Evolutionary conservation across 2,329 filamentous ascomycete genomes (phyloP).

Genomic region (Cladosporium sp.): DNA sequence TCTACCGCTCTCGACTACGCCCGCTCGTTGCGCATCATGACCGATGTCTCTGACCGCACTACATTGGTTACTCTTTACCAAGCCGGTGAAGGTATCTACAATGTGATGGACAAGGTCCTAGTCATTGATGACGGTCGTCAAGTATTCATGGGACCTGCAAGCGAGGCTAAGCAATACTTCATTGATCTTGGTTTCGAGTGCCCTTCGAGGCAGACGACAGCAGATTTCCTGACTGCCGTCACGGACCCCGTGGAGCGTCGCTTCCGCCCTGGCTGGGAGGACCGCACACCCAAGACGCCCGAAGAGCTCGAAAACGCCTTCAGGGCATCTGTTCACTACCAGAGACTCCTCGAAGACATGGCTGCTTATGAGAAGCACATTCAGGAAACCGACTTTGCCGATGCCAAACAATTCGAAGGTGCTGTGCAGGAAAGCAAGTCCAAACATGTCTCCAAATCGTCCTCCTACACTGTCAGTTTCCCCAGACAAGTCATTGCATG

Average conservation of each 20-base stretch:
- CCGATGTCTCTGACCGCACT: slow-evolving; percentile 70
- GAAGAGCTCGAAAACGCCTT: slow-evolving; percentile 70
- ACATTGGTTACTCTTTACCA: slow-evolving; percentile 72
- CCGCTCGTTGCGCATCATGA: slow-evolving; percentile 76
- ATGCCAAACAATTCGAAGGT: slow-evolving; percentile 64
- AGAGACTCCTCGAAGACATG: slow-evolving; percentile 62
- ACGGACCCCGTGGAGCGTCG: slow-evolving; percentile 72
- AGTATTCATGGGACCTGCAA: slow-evolving; percentile 64
- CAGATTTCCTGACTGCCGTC: slow-evolving; percentile 75
- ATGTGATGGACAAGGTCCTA: slow-evolving; percentile 77
- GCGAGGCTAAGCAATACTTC: slow-evolving; percentile 66
- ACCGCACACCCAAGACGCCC: slow-evolving; percentile 66
- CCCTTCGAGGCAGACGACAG: slow-evolving; percentile 65
- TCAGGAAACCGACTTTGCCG: slow-evolving; percentile 57
- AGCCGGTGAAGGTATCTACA: slow-evolving; percentile 68
- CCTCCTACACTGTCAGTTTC: slow-evolving; percentile 75
- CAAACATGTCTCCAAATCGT: slow-evolving; percentile 65
- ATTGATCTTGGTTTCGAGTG: slow-evolving; percentile 63
- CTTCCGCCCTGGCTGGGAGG: slow-evolving; percentile 66
- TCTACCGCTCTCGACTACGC: slow-evolving; percentile 78
- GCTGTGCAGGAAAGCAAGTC: slow-evolving; percentile 67
- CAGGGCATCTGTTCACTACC: slow-evolving; percentile 61
- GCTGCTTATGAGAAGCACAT: slow-evolving; percentile 60
- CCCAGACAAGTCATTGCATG: slow-evolving; percentile 68
- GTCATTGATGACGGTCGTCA: slow-evolving; percentile 72